Evolutionary conservation across 139 green algal species (phyloP).

Genomic region (Tetraselmis chui): DNA sequence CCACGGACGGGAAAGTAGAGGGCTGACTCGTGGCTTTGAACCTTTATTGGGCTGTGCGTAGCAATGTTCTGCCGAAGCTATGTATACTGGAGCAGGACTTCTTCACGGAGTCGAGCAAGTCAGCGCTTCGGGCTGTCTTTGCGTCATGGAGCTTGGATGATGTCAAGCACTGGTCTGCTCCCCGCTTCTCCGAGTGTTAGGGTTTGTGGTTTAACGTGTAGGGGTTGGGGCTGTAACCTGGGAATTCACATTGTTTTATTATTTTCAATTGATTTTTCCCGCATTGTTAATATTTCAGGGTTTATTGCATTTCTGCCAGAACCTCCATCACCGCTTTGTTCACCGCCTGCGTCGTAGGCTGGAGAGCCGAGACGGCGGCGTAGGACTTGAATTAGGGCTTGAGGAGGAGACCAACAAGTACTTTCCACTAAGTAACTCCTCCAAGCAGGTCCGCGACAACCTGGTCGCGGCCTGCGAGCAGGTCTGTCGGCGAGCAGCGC

Average conservation of each 20-base stretch:
- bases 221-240: too few relatives aligned
- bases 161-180: constrained; percentile 52
- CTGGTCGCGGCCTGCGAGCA: constrained; percentile 58
- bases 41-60: too few relatives aligned
- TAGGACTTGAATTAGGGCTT: constrained; percentile 56
- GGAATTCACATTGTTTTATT: too few relatives aligned
- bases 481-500: too few relatives aligned
- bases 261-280: too few relatives aligned
- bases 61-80: constrained; percentile 70
- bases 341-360: too few relatives aligned
- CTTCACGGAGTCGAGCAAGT: constrained; percentile 47
- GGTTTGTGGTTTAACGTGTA: too few relatives aligned
- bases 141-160: constrained; percentile 59
- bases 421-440: constrained; percentile 71
- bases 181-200: not conserved
- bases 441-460: constrained; percentile 58
- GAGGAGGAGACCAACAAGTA: constrained; percentile 71
- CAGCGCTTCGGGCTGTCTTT: constrained; percentile 57
- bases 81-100: constrained; percentile 60
- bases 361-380: constrained; percentile 29
- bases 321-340: not conserved
- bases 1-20: too few relatives aligned
- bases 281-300: too few relatives aligned
- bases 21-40: too few relatives aligned
- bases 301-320: too few relatives aligned